Base-by-base conservation (phyloP, 2,329 filamentous ascomycete genomes). In the Leptoxyphium fumago region DNA sequence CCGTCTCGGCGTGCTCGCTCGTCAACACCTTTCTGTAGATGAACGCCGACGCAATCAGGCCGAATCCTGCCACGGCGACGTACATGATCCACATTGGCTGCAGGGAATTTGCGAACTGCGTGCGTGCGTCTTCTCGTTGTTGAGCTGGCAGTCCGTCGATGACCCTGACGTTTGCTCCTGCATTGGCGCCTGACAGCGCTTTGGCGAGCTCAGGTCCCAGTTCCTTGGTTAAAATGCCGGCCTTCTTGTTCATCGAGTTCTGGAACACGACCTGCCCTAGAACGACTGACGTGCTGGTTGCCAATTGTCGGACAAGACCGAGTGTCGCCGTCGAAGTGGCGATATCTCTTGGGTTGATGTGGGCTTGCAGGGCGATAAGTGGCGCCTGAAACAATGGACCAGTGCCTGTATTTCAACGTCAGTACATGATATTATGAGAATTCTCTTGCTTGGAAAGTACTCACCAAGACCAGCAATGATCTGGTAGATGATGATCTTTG, bases 221-320 rank as follows among this genome's bases (percentile, higher is more conserved):
- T 3, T 71, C 61, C 28, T 62, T 53, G 17, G 64, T 60, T 28
- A 83, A 68, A 8, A 56, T 55, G 3, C 63, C 55, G 26, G 70
- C 66, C 51, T 77, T 73, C 40, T 66, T 67, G 50, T 75, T 64
- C 77, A 86, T 84, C 46, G 73, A 66, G 58, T 88, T 87, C 62
- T 85, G 79, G 64, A 88, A 87, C 32, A 88, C 73, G 39, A 85
- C 81, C n/a, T 81, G 78, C 18, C 84, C 84, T 34, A 87, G 69
- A 1, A 85, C 81, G 43, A 86, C 73, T 0, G 77, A 78, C 15
- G 80, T 73, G 2, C 78, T 73, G 0, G 78, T 83, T 9, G 77
- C 78, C 2, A 87, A 65, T 51, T 82, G 81, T 15, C 82, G 75
- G 7, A 79, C 69, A 56, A 84, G 83, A 8, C 73, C 69, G 50